Evolutionary conservation across 83 land plant species (phyloP), one percentile per base, ranked within the genome.

Genomic region (Diphasiastrum complanatum): DNA sequence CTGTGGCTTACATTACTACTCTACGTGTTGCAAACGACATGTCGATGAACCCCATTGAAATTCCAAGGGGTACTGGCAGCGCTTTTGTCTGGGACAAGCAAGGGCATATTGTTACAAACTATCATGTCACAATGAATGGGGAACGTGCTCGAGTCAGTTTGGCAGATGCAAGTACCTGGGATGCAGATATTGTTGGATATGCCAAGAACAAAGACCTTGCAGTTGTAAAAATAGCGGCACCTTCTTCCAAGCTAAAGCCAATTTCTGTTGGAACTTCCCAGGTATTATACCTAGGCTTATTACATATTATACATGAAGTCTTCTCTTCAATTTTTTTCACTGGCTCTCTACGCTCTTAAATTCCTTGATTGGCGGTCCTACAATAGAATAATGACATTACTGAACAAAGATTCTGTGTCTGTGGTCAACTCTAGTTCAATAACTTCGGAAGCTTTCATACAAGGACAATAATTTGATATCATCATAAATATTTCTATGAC

Each of bases 181-280:
- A 70, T 34, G 73, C 58, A 14, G 32, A 38, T 27, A 58, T 70
- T 11, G 73, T 70, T 5, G 73, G 73, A 26, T 50, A 54, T 11
- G 73, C 73, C 5, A 70, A 70, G 60, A 70, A 70, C 60, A 70
- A 70, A 38, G 73, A 70, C 33, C 68, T 70, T 14, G 73, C 73
- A 28, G 73, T 70, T 5, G 49, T 70, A 3, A 70, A 70, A 24
- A 70, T 70, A 26, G 25, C 68, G 0, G 73, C 73, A 8, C 73
- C 73, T 11, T 31, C 68, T 16, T 40, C 60, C 18, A 40, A 51
- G 28, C 45, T 70, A 0, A 70, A 70, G 40, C 73, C 73, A 36
- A 52, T 70, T 11, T 27, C 51, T 23, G 68, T 70, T 23, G 73
- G 73, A n/a, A 51, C 73, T 14, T 70, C 73, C 23, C 72, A 69